These are phyloP conservation scores for Liriodendron chinense DNA, from an alignment of 164 flowering plant genomes.

Conservation along the genomic window DNA sequence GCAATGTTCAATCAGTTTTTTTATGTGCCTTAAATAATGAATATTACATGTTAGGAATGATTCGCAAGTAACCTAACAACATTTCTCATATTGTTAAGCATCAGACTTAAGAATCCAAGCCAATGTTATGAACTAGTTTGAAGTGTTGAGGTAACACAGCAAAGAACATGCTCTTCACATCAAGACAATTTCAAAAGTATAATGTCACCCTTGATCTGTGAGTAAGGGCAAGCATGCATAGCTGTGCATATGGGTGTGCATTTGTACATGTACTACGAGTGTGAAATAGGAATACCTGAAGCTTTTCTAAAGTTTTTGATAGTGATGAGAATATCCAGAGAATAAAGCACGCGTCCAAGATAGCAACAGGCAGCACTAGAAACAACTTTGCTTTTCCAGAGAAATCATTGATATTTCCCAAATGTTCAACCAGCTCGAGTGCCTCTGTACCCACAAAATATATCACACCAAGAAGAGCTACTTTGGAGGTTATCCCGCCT, in stretches of 20 bases:
- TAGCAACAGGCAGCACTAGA: conserved; percentile 68
- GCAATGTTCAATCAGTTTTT: no score
- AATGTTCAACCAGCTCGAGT: conserved; percentile 73
- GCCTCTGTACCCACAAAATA: conserved; percentile 76
- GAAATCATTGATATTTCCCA: conserved; percentile 81
- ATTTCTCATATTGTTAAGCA: no score
- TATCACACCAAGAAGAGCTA: conserved; percentile 52
- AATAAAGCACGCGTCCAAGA: conserved; percentile 70
- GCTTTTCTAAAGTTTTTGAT: conserved; percentile 66
- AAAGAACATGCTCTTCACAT: background rate
- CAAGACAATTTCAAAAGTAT: background rate
- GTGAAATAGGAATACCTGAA: conserved; percentile 43
- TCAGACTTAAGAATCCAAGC: no score
- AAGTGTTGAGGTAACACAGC: background rate
- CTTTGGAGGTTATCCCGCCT: conserved; percentile 74
- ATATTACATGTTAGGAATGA: no score
- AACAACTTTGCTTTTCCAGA: conserved; percentile 63
- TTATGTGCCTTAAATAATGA: no score
- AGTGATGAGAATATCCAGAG: conserved; percentile 85
- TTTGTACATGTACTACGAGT: background rate
- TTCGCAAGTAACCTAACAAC: no score
- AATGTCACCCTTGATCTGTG: background rate
- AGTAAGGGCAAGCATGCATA: background rate
- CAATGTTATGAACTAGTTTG: background rate
- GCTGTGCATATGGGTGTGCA: background rate